These are phyloP conservation scores for Candida alai DNA, from an alignment of 805 yeast genomes.

Conservation along the genomic window DNA sequence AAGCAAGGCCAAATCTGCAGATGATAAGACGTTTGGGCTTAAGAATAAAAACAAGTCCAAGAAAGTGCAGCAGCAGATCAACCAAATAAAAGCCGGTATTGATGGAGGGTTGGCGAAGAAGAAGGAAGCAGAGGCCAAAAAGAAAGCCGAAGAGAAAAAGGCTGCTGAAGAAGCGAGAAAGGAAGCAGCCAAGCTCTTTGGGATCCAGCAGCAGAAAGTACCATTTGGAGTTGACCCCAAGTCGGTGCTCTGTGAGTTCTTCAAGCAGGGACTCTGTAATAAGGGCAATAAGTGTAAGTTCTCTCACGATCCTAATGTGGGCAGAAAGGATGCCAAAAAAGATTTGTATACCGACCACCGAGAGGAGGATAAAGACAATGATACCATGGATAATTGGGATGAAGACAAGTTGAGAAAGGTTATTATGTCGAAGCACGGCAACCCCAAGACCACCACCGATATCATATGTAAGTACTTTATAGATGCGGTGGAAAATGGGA, in stretches of 20 bases:
- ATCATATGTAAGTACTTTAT: conserved; percentile 91
- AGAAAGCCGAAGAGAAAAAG: conserved; percentile 73
- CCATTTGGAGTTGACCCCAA: conserved; percentile 98
- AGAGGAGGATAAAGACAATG: conserved; percentile 60
- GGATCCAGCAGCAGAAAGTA: conserved; percentile 73
- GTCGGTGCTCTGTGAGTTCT: conserved; percentile 83
- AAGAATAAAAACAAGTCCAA: conserved; percentile 93
- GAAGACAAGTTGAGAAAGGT: conserved; percentile 90
- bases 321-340: conserved; percentile 83
- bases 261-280: conserved; percentile 82
- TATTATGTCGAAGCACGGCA: conserved; percentile 88
- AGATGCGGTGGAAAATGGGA: conserved; percentile 95
- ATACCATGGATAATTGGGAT: conserved; percentile 96
- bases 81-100: conserved; percentile 38
- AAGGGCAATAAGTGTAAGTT: conserved; percentile 87
- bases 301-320: conserved; percentile 82
- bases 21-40: conserved; percentile 89
- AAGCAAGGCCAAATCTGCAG: conserved; percentile 61
- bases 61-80: conserved; percentile 72
- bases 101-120: conserved; percentile 55
- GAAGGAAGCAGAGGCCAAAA: conserved; percentile 69
- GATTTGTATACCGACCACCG: conserved; percentile 92
- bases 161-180: conserved; percentile 86
- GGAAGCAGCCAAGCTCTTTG: conserved; percentile 79
- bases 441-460: conserved; percentile 90